Evolutionary conservation across 768 basidiomycete species (phyloP), one percentile per base, ranked within the genome.

Genomic region (Collybiopsis luxurians): DNA sequence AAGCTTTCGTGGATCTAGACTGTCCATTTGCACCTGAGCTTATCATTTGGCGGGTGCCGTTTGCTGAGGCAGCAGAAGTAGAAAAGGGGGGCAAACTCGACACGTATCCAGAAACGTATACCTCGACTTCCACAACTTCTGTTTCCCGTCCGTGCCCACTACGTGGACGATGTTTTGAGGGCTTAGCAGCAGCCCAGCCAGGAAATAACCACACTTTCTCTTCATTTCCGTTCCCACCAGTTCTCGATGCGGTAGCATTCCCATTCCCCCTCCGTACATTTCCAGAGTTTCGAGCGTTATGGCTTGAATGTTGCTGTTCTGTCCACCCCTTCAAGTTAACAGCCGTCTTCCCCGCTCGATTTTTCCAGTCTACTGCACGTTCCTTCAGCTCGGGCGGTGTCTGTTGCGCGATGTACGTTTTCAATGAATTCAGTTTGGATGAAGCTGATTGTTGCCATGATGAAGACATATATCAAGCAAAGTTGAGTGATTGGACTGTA

Each of bases 101-200:
- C 31, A 34, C 31, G 31, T 6, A 92, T 0, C 93, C 94, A 13
- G 91, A 90, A 7, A 92, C 75, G 46, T 84, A 87, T 0, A 93
- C 72, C 42, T 88, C 84, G 3, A 95, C 69, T 51, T 87, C 83
- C 61, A 92, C 94, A 3, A 83, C 70, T 42, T 73, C 84, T 82
- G 54, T 3, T 31, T 26, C 31, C 52, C 42, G 46, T 28, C 15
- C 19, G 0, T 36, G 23, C 21, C 24, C 50, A 36, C 38, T 34
- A 23, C 27, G 43, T 7, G 24, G 28, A 28, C 27, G 36, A 31
- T 6, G 21, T 23, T 27, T 26, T 54, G 42, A 23, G 40, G 27
- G 40, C 15, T 30, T 24, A 51, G 82, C 75, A 5, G 80, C 78
- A 2, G 90, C 92, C 89, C 90, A 94, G 2, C 92, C 90, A 4